Evolutionary conservation across 371 early-diverging fungal genomes (phyloP).

Genomic region (Coemansia sp.): DNA sequence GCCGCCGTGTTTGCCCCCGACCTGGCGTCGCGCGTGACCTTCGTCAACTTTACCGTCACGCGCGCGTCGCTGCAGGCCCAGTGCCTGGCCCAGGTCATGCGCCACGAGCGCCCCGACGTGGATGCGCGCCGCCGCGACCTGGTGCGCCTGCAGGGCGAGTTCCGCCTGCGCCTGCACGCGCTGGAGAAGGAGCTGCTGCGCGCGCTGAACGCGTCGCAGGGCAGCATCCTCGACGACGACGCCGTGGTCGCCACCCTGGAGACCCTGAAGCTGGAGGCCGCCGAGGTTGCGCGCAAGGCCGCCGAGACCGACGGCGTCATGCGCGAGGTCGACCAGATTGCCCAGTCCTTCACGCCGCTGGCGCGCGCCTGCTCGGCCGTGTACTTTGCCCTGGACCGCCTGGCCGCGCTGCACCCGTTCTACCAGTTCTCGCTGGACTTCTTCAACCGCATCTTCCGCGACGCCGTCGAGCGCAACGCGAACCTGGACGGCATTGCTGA

Average conservation of each 20-base stretch:
- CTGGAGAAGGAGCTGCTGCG: conserved; percentile 93
- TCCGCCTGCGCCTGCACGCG: conserved; percentile 86
- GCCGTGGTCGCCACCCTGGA: conserved; percentile 92
- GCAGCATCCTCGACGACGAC: conserved; percentile 97
- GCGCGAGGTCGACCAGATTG: conserved; percentile 92
- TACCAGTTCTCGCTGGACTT: conserved; percentile 98
- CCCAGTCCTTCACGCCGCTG: conserved; percentile 85
- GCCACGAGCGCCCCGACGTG: conserved; percentile 93
- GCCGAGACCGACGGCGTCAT: conserved; percentile 93
- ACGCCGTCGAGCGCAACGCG: conserved; percentile 76
- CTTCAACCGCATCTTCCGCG: conserved; percentile 92
- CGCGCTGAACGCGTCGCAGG: conserved; percentile 91
- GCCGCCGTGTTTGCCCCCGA: conserved; percentile 93
- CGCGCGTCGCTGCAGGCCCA: conserved; percentile 94
- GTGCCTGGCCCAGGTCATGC: conserved; percentile 93
- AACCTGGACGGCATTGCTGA: conserved; percentile 69
- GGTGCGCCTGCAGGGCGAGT: conserved; percentile 94
- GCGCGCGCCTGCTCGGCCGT: conserved; percentile 91
- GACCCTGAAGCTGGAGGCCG: conserved; percentile 92
- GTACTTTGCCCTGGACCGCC: conserved; percentile 95
- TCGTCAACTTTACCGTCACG: conserved; percentile 98
- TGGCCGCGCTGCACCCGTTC: conserved; percentile 85
- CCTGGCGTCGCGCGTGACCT: conserved; percentile 94
- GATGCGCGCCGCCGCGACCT: conserved; percentile 90
- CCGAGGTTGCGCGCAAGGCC: conserved; percentile 89